Conservation (phyloP, 345 rosid species). For the Pugionium cornutum region DNA sequence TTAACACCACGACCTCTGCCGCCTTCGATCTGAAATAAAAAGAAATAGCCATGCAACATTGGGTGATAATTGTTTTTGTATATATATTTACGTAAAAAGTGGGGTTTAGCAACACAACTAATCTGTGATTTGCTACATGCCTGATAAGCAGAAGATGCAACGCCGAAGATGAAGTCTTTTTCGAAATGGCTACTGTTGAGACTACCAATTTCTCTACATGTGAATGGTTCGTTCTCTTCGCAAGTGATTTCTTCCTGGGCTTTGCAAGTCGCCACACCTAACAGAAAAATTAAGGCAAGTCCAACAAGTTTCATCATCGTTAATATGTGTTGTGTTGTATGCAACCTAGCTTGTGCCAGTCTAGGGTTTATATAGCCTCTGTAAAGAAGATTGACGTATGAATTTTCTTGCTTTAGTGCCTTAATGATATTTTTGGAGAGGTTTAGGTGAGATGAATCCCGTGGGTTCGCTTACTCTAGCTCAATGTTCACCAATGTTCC, state of each 20-base stretch:
- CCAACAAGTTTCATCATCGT: slow-evolving; percentile 21
- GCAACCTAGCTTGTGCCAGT: slow-evolving; percentile 1
- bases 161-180: slow-evolving; percentile 27
- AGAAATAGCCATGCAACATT: slow-evolving; percentile 18
- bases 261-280: slow-evolving; percentile 19
- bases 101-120: background rate
- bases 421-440: slow-evolving; percentile 20
- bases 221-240: slow-evolving; percentile 17
- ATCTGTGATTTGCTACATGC: slow-evolving; percentile 21
- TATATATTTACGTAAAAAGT: background rate
- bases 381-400: slow-evolving; percentile 14
- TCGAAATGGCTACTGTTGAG: slow-evolving; percentile 18
- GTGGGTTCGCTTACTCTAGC: slow-evolving; percentile 13
- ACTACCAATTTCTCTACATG: slow-evolving; percentile 15
- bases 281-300: slow-evolving; percentile 9
- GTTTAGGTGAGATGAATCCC: slow-evolving; percentile 19
- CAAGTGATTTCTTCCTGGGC: slow-evolving; percentile 22
- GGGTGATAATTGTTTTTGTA: too few species aligned
- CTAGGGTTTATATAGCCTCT: slow-evolving; percentile 37
- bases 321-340: slow-evolving; percentile 22
- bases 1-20: slow-evolving; percentile 41
- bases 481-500: too few species aligned
- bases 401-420: background rate
- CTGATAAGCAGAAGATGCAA: slow-evolving; percentile 40
- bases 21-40: slow-evolving; percentile 49